Conservation (phyloP, 148 eudicot genomes). For the Rhododendron griersonianum region DNA sequence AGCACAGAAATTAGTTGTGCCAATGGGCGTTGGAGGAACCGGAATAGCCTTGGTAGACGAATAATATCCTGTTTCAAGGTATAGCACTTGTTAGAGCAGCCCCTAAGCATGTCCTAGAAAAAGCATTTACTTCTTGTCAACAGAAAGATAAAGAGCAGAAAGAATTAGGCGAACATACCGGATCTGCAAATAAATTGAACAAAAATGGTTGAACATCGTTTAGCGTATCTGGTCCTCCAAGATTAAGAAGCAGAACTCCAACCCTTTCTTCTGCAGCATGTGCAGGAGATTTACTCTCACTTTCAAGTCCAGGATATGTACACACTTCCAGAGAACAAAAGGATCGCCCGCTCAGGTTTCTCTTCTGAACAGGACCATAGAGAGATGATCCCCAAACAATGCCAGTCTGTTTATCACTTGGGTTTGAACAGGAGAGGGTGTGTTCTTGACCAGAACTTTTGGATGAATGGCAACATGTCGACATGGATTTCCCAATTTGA, state of each 20-base stretch:
- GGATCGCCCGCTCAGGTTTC: slow-evolving; percentile 29
- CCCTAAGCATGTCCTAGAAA: background rate
- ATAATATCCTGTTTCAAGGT: slow-evolving; percentile 71
- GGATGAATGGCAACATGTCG: slow-evolving; percentile 5
- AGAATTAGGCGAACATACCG: slow-evolving; percentile 44
- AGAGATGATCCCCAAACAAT: slow-evolving; percentile 20
- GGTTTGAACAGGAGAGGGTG: slow-evolving; percentile 16
- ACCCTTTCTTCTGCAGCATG: slow-evolving; percentile 67
- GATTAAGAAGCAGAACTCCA: slow-evolving; percentile 90
- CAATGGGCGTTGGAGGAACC: slow-evolving; percentile 81
- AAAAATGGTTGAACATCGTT: slow-evolving; percentile 94
- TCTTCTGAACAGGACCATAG: slow-evolving; percentile 25
- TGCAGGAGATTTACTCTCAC: slow-evolving; percentile 36
- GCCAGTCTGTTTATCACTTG: slow-evolving; percentile 15
- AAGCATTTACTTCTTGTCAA: background rate
- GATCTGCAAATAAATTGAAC: slow-evolving; percentile 94
- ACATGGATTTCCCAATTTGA: slow-evolving; percentile 14
- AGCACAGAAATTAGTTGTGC: slow-evolving; percentile 79
- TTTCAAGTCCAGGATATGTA: slow-evolving; percentile 43
- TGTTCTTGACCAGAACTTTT: slow-evolving; percentile 24
- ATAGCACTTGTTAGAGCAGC: slow-evolving; percentile 3
- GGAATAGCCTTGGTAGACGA: slow-evolving; percentile 83
- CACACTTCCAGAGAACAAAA: slow-evolving; percentile 36
- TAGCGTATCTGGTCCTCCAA: slow-evolving; percentile 94
- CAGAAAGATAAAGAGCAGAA: background rate